phyloP scores from a whole-genome alignment of 805 yeast species.

The Wickerhamiella allomyrinae region DNA sequence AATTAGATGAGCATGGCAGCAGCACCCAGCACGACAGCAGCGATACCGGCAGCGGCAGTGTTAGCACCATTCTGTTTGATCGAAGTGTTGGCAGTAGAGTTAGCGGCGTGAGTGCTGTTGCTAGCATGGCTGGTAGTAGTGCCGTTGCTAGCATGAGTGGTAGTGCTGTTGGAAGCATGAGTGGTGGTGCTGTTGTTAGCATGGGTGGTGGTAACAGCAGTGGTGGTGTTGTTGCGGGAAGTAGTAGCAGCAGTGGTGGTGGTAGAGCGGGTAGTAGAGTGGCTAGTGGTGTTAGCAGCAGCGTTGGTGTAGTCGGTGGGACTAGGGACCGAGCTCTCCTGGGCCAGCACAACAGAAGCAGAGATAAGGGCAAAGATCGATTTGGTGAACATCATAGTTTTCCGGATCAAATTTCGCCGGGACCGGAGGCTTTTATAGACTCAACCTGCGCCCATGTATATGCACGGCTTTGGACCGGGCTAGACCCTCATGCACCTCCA shows the following conservation, averaged over 20 bases:
- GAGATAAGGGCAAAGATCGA: no score
- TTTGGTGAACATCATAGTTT: no score
- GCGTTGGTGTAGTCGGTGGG: background rate
- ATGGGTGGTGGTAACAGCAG: background rate
- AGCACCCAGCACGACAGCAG: background rate
- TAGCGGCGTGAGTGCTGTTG: slow-evolving; percentile 12
- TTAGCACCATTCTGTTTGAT: background rate
- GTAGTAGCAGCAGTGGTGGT: background rate
- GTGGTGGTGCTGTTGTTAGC: slow-evolving; percentile 3
- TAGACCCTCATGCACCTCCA: no score
- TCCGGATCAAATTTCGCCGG: no score
- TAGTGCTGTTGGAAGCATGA: slow-evolving; percentile 11
- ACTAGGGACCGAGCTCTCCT: no score
- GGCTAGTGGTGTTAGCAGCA: background rate
- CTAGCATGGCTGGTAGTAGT: slow-evolving; percentile 22
- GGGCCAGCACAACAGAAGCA: no score
- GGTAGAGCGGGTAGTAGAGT: background rate
- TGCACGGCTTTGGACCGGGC: no score
- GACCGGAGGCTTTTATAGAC: no score
- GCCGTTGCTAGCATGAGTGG: background rate
- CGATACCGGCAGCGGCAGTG: background rate
- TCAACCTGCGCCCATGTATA: no score
- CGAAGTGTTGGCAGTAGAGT: slow-evolving; percentile 15
- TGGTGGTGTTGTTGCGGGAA: background rate
- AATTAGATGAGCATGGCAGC: no score